These are phyloP conservation scores for Thozetella sp. DNA, from an alignment of 495 filamentous ascomycete genomes.

Conservation along the genomic window DNA sequence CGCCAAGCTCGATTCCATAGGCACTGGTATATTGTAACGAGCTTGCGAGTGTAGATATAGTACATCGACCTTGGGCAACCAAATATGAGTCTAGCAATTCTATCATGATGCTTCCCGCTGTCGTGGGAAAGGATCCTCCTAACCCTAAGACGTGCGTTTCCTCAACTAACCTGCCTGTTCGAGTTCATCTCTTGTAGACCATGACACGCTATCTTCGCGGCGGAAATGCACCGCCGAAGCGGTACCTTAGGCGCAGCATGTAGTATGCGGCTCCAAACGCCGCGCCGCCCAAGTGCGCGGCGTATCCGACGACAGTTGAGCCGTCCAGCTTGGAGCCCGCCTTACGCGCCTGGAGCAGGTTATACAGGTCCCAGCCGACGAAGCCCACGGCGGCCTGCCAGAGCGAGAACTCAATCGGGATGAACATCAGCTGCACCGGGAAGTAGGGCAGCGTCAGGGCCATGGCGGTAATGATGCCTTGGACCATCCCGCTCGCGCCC, in stretches of 20 bases:
- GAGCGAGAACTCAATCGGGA: slow-evolving; percentile 6
- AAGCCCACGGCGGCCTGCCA: neutral
- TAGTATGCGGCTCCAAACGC: slow-evolving; percentile 10
- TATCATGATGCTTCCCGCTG: too few species aligned
- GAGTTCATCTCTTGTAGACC: too few species aligned
- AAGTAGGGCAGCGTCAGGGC: slow-evolving; percentile 2
- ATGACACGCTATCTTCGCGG: neutral
- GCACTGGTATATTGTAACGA: too few species aligned
- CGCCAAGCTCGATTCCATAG: too few species aligned
- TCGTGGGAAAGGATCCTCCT: too few species aligned
- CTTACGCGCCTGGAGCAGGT: neutral
- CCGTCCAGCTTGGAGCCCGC: neutral
- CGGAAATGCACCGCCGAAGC: slow-evolving; percentile 5
- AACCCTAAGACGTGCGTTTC: too few species aligned
- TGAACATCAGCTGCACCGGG: slow-evolving; percentile 1
- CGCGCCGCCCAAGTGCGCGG: slow-evolving; percentile 8
- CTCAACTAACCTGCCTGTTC: too few species aligned
- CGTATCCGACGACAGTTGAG: slow-evolving; percentile 5
- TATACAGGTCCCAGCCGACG: slow-evolving; percentile 7
- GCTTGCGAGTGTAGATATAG: too few species aligned
- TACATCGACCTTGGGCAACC: too few species aligned
- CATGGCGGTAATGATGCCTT: slow-evolving; percentile 7
- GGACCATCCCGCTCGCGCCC: slow-evolving; percentile 10
- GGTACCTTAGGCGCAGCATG: slow-evolving; percentile 1
- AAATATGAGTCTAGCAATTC: too few species aligned